Base-by-base conservation (phyloP, 305 asterid species). In the Caryopteris hybrid region DNA sequence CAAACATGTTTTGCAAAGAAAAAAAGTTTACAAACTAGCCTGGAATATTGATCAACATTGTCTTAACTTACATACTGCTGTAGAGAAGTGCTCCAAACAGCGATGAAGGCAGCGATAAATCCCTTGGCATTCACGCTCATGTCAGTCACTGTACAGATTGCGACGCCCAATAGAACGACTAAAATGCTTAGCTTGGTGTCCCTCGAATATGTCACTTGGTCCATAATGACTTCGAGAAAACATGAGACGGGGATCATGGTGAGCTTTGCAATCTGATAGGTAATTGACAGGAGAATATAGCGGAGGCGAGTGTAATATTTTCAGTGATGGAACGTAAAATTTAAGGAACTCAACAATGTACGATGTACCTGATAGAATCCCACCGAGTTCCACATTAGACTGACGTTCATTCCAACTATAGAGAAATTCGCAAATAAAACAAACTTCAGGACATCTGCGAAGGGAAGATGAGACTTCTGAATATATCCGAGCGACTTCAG, bases 311-410 rank as follows among this genome's bases (percentile, higher is more conserved):
- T 8, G 6, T 8, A 8, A 9, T 36, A 36, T 6, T 36, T 8
- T 36, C 10, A 1, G 41, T 9, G 10, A 9, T 36, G 41, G 41
- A 36, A 10, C 7, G 39, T 53, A 27, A 53, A 5, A 11, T 53
- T 33, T 53, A 27, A 25, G 1, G 21, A 29, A 29, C 0, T 6
- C 41, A 53, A 53, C 39, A 25, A 62, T 46, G 27, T 43, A 80
- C n/a, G n/a, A n/a, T 73, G 51, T n/a, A 88, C 97, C 96, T 91
- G 96, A 78, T 91, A 91, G 70, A 91, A 91, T 77, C 97, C 96
- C 52, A 91, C 96, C 0, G 95, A 91, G 76, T 91, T 91, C 97
- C 97, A 91, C 97, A 88, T 91, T 36, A 91, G 68, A 82, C 96
- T 88, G 21, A 88, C 91, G 13, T 91, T 91, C 97, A 88, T 88